Evolutionary conservation across 2,329 filamentous ascomycete species (phyloP), one percentile per base, ranked within the genome.

Genomic region (Fusarium anguioides): DNA sequence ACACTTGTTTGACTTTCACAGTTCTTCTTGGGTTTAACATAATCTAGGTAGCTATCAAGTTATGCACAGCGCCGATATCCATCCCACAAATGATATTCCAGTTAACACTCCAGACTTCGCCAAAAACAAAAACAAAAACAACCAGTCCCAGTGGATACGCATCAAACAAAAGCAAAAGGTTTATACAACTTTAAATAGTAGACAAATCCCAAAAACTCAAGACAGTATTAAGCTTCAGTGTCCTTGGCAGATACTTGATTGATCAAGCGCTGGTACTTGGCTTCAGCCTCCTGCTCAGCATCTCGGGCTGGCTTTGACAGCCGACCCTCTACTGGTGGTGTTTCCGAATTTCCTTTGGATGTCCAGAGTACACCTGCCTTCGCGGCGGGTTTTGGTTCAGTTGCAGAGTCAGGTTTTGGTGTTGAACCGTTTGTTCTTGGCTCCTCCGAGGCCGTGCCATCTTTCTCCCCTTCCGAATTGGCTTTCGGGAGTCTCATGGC

Each of bases 401-500:
- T 60, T 31, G 71, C 71, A 14, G 70, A 44, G 36, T 76, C 76
- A 11, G 69, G 65, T 53, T 74, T 77, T 15, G 75, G 73, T 9
- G 74, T 75, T 9, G 74, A 74, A 33, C 70, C 71, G 49, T 71
- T 75, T 5, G 73, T 72, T 54, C 71, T 78, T 29, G 68, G 61
- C 35, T 79, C 77, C 20, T 80, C 76, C 5, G 60, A 58, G 20
- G 54, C 57, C 12, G 54, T 63, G 7, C 67, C 69, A 12, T 77
- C 75, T 31, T 73, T 75, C 3, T 78, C 76, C n/a, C 72, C 70
- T 5, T 77, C 75, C 23, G 72, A 69, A 8, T 64, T 65, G 17
- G 64, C 76, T 46, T 83, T 82, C 1, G 88, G 88, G 15, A 91
- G 80, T 45, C 87, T 83, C 88, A 91, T 91, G 12, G 89, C 89